These are phyloP conservation scores for Melaleuca alternifolia DNA, from an alignment of 345 rosid species.

Conservation along the genomic window DNA sequence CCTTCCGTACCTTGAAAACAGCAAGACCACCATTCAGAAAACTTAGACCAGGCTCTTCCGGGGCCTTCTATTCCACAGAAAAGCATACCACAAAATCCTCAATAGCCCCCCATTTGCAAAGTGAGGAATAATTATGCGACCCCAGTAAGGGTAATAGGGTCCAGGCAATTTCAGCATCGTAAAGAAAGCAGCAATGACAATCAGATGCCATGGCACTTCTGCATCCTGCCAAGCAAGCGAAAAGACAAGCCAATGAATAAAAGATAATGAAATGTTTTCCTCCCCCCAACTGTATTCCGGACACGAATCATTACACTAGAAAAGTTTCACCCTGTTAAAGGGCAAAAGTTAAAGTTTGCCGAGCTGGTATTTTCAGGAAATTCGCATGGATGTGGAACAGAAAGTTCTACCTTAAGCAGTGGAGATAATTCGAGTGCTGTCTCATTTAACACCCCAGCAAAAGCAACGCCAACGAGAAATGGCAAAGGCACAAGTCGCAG, in stretches of 20 bases:
- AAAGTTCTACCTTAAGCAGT: constrained; percentile 48
- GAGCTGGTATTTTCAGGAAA: not conserved
- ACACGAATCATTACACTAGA: not conserved
- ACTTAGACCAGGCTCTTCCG: not conserved
- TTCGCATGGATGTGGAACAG: not conserved
- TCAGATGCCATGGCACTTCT: constrained; percentile 85
- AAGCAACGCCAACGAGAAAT: constrained; percentile 49
- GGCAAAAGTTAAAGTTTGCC: not conserved
- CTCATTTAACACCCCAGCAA: constrained; percentile 42
- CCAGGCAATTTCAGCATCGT: constrained; percentile 64
- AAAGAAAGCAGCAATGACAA: constrained; percentile 48
- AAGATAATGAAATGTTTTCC: not conserved
- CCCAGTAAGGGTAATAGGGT: constrained; percentile 85
- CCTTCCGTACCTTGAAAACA: not conserved
- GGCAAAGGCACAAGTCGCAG: constrained; percentile 60
- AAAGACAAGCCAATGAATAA: not conserved
- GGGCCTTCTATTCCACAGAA: constrained; percentile 51
- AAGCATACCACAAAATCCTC: constrained; percentile 52
- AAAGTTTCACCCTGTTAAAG: not conserved
- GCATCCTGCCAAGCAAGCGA: constrained; percentile 43
- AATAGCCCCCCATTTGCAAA: constrained; percentile 69
- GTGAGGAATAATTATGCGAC: constrained; percentile 71
- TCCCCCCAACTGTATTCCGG: not conserved
- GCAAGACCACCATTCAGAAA: not conserved
- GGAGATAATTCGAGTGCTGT: constrained; percentile 61